Percentiles rank a stretch among this genome's conserved stretches.
phyloP scores from a whole-genome alignment of 2,329 filamentous ascomycete genomes.

The Nothophoma quercina region DNA sequence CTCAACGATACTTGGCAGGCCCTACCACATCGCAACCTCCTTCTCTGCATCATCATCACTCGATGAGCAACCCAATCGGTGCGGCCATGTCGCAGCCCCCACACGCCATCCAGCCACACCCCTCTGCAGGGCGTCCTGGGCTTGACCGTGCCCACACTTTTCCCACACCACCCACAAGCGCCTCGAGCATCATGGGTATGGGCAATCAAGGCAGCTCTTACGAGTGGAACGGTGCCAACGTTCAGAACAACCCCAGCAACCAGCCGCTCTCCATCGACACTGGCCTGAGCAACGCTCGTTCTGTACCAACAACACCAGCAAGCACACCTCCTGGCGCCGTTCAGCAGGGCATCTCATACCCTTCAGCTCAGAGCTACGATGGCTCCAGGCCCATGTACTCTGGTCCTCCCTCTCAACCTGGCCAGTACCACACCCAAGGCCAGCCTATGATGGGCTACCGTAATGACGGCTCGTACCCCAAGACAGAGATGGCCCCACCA shows the following conservation, averaged over 20 bases:
- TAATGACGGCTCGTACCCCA: conserved; percentile 65
- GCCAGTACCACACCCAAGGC: conserved; percentile 71
- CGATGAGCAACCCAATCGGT: conserved; percentile 67
- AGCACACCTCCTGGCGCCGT: conserved; percentile 86
- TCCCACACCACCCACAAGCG: conserved; percentile 90
- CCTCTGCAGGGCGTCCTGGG: conserved; percentile 69
- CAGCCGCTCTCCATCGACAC: conserved; percentile 85
- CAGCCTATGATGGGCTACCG: conserved; percentile 71
- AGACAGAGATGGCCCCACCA: conserved; percentile 88
- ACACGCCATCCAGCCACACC: conserved; percentile 68
- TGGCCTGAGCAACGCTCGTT: conserved; percentile 77
- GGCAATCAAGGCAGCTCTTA: conserved; percentile 76
- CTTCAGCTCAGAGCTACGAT: conserved; percentile 75
- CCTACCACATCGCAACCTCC: conserved; percentile 67
- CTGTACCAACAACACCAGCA: conserved; percentile 89
- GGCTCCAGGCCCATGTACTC: conserved; percentile 80
- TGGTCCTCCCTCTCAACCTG: conserved; percentile 69
- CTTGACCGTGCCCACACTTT: conserved; percentile 87
- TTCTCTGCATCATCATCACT: conserved; percentile 75
- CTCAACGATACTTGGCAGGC: conserved; percentile 64
- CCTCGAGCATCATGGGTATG: conserved; percentile 85
- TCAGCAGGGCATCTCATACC: conserved; percentile 82
- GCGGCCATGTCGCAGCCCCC: conserved; percentile 71
- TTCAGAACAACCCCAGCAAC: conserved; percentile 61
- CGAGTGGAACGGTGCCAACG: conserved; percentile 71